Base-by-base conservation (phyloP, 2,329 filamentous ascomycete species). In the Trichophyton benhamiae region DNA sequence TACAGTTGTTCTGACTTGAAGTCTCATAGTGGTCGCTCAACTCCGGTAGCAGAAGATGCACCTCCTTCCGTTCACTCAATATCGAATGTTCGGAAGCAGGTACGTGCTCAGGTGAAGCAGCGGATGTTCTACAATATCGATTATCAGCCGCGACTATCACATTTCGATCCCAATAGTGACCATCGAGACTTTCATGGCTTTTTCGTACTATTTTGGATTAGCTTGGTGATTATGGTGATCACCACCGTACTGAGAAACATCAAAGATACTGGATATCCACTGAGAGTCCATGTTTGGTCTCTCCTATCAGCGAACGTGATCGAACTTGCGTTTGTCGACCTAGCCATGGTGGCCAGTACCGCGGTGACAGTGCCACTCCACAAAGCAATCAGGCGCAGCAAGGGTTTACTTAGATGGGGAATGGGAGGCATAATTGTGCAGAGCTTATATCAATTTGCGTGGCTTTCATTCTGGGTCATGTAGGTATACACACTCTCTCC, bases 201-300 rank as follows among this genome's bases (percentile, higher is more conserved):
- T 82, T 99, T 96, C 77, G 89, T 94, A 60, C 83, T 99, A 42
- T 99, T 99, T 77, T 99, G 94, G 94, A 92, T 99, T 66, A 90
- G 90, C 8, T 80, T 99, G 63, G 89, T 89, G 67, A 95, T 99
- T 74, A 96, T 99, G 91, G 90, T 91, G 68, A 87, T 96, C 65
- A 97, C 92, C 2, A 89, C 89, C n/a, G 89, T 91, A 79, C 76
- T 96, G 69, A 85, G 92, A 69, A 97, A 96, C 73, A 84, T 94
- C 70, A 95, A 92, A 74, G 94, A 97, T 72, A 96, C 90, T 0
- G 94, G 94, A 22, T 89, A 87, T 71, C 88, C 91, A 15, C 78
- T 97, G 68, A 84, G 88, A 69, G 84, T 95, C 58, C 82, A 89
- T 72, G 95, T 97, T 66, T 97, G 91, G 89, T 82, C 82, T 60